These are phyloP conservation scores for Magnolia kwangsiensis DNA, from an alignment of 164 flowering plant genomes.

Conservation along the genomic window DNA sequence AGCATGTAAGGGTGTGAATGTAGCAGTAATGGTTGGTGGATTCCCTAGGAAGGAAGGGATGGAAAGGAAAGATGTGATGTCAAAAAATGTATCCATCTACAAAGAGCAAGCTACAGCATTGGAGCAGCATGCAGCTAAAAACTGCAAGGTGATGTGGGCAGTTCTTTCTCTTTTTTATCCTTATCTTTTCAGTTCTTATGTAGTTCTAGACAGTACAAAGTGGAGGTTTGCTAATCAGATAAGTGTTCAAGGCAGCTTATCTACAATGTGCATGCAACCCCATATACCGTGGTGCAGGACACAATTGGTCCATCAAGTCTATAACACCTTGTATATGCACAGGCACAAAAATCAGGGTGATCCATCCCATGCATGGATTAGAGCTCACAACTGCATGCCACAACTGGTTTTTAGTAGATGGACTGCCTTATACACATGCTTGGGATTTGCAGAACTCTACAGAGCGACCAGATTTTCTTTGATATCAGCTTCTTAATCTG, in stretches of 20 bases:
- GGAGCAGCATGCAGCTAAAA: constrained; percentile 66
- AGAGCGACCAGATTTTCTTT: background rate
- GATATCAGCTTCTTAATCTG: background rate
- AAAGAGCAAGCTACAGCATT: constrained; percentile 79
- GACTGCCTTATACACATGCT: background rate
- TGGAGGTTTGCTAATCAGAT: background rate
- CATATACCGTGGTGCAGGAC: background rate
- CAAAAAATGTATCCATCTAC: constrained; percentile 71
- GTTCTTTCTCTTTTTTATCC: background rate
- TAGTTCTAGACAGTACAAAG: background rate
- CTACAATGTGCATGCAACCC: background rate
- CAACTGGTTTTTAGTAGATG: background rate
- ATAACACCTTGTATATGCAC: background rate
- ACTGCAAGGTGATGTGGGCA: constrained; percentile 59
- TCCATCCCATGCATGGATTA: background rate
- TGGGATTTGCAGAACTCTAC: background rate
- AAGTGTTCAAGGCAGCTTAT: background rate
- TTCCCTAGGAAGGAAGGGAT: constrained; percentile 77
- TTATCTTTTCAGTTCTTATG: background rate
- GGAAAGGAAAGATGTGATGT: constrained; percentile 92
- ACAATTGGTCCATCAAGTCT: background rate
- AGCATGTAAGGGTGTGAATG: constrained; percentile 63
- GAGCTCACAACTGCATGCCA: background rate
- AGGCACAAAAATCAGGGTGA: background rate
- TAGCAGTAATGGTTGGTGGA: constrained; percentile 86